Evolutionary conservation across 495 filamentous ascomycete genomes (phyloP).

Genomic region (Aspergillus affinis): DNA sequence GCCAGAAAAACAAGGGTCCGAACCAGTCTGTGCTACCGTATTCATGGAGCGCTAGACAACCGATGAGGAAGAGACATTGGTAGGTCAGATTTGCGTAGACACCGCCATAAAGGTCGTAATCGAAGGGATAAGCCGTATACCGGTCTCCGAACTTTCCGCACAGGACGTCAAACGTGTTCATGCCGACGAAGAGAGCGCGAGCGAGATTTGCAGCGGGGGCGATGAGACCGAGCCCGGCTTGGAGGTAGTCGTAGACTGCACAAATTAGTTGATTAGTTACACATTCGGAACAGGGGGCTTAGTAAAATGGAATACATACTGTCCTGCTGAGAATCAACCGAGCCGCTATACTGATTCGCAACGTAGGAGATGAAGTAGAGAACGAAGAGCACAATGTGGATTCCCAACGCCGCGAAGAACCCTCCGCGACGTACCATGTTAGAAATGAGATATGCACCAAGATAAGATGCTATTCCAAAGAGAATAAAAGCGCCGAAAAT

Average conservation of each 20-base stretch:
- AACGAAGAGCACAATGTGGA: background rate
- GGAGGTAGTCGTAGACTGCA: background rate
- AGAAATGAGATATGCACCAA: conserved; percentile 7
- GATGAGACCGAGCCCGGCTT: conserved; percentile 9
- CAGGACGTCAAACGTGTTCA: conserved; percentile 11
- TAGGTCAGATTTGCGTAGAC: background rate
- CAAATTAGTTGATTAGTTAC: background rate
- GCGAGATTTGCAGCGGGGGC: conserved; percentile 9
- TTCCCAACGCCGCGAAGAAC: background rate
- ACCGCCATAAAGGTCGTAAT: background rate
- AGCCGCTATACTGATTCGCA: background rate
- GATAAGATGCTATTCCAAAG: conserved; percentile 10
- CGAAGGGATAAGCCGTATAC: conserved; percentile 3
- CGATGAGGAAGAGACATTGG: background rate
- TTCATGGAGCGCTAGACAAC: background rate
- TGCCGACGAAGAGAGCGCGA: conserved; percentile 8
- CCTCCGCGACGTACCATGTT: background rate
- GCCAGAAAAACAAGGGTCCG: background rate
- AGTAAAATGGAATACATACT: too few species aligned
- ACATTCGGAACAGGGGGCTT: too few species aligned
- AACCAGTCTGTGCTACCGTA: background rate
- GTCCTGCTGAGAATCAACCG: background rate
- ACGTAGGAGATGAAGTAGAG: background rate
- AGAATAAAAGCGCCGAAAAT: conserved; percentile 8
- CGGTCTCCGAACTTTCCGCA: conserved; percentile 10